Evolutionary conservation across 2,329 filamentous ascomycete species (phyloP).

Genomic region (Fusarium gaditjirri): DNA sequence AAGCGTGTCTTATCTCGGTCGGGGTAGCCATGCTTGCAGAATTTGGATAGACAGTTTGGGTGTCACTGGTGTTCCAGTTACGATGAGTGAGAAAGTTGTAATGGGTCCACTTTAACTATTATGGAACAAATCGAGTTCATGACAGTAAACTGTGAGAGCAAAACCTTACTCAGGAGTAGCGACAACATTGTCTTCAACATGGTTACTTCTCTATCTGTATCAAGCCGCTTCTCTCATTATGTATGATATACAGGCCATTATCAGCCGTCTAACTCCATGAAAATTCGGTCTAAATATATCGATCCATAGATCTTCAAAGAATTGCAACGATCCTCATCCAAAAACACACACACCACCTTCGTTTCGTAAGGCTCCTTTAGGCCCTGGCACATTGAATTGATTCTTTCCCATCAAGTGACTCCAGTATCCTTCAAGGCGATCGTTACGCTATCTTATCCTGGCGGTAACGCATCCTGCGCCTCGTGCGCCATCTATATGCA

Average conservation of each 20-base stretch:
- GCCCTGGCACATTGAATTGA: not conserved
- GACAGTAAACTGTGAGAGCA: not conserved
- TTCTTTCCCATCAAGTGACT: constrained; percentile 20
- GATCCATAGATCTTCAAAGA: constrained; percentile 22
- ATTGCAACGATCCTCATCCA: constrained; percentile 17
- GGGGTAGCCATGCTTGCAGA: constrained; percentile 38
- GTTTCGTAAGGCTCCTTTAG: constrained; percentile 20
- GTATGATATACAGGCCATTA: constrained; percentile 26
- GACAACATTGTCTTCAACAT: not conserved
- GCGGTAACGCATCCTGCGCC: constrained; percentile 26
- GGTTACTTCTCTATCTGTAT: not conserved
- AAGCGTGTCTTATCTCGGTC: constrained; percentile 68
- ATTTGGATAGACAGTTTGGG: not conserved
- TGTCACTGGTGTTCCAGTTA: not conserved
- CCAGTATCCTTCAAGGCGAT: constrained; percentile 17
- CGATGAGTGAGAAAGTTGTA: not conserved
- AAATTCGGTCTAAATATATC: constrained; percentile 36
- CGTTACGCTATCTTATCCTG: constrained; percentile 27
- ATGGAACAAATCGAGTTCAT: not conserved
- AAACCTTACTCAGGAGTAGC: not conserved
- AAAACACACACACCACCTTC: constrained; percentile 19
- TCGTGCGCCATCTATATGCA: constrained; percentile 54
- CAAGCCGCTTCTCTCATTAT: constrained; percentile 24
- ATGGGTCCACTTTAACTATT: constrained; percentile 23
- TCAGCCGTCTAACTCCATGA: constrained; percentile 31